Evolutionary conservation across 495 filamentous ascomycete species (phyloP).

Genomic region (Talaromyces stipitatus): DNA sequence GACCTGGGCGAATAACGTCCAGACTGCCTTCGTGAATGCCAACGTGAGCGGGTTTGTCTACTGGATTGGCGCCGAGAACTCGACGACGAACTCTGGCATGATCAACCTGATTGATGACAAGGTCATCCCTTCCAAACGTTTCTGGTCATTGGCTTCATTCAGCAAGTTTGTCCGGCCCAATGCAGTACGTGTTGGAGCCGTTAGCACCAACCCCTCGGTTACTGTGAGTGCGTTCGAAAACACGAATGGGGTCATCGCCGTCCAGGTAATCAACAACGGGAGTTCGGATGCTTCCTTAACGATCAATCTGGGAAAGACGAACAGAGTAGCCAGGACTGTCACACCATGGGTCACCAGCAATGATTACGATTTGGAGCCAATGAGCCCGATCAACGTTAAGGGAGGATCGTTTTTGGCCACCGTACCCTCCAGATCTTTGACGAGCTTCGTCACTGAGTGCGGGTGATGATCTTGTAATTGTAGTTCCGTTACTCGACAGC

Average conservation of each 20-base stretch:
- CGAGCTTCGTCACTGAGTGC: conserved; percentile 3
- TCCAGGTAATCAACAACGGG: conserved; percentile 39
- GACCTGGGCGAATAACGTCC: conserved; percentile 49
- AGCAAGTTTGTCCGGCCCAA: conserved; percentile 39
- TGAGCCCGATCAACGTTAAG: not conserved
- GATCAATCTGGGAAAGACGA: not conserved
- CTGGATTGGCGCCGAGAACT: conserved; percentile 22
- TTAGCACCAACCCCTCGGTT: conserved; percentile 20
- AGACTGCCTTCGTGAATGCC: conserved; percentile 29
- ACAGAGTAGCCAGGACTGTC: not conserved
- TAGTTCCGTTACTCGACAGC: too few relatives aligned
- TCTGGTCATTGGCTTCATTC: conserved; percentile 47
- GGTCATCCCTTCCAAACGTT: conserved; percentile 29
- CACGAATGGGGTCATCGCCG: conserved; percentile 32
- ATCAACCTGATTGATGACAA: conserved; percentile 25
- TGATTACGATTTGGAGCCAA: conserved; percentile 10
- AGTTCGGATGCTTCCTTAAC: conserved; percentile 6
- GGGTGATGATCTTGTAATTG: not conserved
- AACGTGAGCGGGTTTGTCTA: conserved; percentile 43
- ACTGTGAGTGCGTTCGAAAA: conserved; percentile 41
- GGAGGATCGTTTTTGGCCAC: conserved; percentile 4
- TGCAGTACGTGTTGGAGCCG: conserved; percentile 32
- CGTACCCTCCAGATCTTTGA: conserved; percentile 11
- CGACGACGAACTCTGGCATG: conserved; percentile 5
- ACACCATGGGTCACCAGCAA: conserved; percentile 13